phyloP scores from a whole-genome alignment of 805 yeast species.

The Candida ficus region DNA sequence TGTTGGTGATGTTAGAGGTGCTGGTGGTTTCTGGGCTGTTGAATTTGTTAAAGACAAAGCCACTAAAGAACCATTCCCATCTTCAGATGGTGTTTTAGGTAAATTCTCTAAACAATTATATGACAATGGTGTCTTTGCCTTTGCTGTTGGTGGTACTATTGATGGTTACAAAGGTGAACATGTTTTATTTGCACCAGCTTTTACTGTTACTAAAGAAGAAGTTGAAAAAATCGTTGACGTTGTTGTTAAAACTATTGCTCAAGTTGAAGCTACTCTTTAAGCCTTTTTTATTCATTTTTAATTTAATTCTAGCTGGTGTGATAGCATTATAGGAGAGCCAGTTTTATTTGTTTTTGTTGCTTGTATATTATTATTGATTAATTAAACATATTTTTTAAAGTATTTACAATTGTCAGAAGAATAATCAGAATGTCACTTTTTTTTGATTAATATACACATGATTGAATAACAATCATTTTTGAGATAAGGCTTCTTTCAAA shows the following conservation, averaged over 20 bases:
- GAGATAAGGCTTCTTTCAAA: conserved; percentile 11
- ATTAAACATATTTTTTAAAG: too few species aligned
- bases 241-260: conserved; percentile 19
- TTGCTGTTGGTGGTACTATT: conserved; percentile 36
- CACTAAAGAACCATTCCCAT: conserved; percentile 42
- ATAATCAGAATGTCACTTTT: too few species aligned
- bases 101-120: conserved; percentile 30
- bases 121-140: conserved; percentile 36
- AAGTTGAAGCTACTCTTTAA: too few species aligned
- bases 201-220: conserved; percentile 32
- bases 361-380: background rate
- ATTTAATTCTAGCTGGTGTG: too few species aligned
- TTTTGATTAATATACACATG: too few species aligned
- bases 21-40: conserved; percentile 51
- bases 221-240: conserved; percentile 31
- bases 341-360: background rate
- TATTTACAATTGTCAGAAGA: too few species aligned
- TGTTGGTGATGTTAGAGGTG: conserved; percentile 50
- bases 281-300: too few species aligned
- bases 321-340: conserved; percentile 1
- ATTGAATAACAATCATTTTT: background rate
- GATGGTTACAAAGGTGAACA: conserved; percentile 41
- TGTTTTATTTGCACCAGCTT: conserved; percentile 42
- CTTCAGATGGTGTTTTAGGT: conserved; percentile 24
- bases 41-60: conserved; percentile 44